Conservation (phyloP, 2,329 filamentous ascomycete species). For the Pseudogymnoascus destructans region DNA sequence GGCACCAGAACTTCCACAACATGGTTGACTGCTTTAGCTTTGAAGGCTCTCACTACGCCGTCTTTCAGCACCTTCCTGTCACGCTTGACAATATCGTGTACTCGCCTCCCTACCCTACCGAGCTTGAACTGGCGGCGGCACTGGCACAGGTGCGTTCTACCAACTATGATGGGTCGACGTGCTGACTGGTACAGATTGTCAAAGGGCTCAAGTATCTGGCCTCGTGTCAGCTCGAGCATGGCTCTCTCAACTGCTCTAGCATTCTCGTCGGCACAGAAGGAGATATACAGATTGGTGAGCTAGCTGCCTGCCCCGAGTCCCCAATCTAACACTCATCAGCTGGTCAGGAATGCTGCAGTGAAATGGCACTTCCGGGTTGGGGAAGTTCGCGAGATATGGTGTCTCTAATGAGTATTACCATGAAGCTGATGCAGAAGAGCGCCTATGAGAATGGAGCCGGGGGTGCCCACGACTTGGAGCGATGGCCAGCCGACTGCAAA, state of each 20-base stretch:
- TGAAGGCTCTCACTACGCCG: no score
- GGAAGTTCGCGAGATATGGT: not conserved
- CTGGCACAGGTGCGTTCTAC: slow-evolving; percentile 15
- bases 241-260: no score
- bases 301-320: no score
- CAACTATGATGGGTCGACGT: slow-evolving; percentile 10
- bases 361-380: not conserved
- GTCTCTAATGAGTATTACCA: not conserved
- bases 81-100: slow-evolving; percentile 15
- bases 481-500: not conserved
- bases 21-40: no score
- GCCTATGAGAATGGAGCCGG: not conserved
- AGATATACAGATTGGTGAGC: no score
- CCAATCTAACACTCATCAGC: no score
- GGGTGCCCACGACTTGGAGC: not conserved
- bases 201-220: no score
- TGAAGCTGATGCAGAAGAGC: not conserved
- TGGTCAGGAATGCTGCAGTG: no score
- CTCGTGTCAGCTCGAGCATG: no score
- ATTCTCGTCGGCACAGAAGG: no score
- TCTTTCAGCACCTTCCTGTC: slow-evolving; percentile 17
- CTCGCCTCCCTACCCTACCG: slow-evolving; percentile 12
- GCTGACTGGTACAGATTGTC: no score
- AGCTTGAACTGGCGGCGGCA: slow-evolving; percentile 14
- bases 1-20: no score